Conservation (phyloP, 139 green algal genomes). For the Auxenochlorella pyrenoidosa region DNA sequence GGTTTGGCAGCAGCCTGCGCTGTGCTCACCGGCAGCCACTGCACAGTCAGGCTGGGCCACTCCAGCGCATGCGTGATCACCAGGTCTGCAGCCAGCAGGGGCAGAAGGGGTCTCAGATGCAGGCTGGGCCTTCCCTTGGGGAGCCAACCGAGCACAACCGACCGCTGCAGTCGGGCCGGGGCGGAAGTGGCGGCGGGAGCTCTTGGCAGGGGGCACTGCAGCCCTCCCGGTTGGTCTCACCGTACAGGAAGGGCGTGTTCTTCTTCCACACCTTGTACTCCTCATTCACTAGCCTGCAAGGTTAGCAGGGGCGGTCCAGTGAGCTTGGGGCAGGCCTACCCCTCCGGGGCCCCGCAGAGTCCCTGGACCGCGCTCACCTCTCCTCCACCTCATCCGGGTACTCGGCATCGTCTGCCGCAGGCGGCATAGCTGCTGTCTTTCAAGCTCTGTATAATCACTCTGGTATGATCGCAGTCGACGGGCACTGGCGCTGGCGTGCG, state of each 20-base stretch:
- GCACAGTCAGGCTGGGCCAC: conserved; percentile 98
- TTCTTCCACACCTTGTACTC: conserved; percentile 99
- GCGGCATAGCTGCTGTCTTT: conserved; percentile 2
- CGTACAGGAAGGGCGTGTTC: conserved; percentile 99
- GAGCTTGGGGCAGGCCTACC: neutral
- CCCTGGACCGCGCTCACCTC: conserved; percentile 33
- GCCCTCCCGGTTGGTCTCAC: conserved; percentile 46
- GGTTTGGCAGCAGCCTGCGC: too few species aligned
- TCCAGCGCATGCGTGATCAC: conserved; percentile 99
- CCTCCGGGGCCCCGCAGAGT: too few species aligned
- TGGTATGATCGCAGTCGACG: too few species aligned
- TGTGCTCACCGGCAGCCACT: conserved; percentile 94
- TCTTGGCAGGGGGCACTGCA: neutral
- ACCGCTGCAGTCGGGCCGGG: neutral
- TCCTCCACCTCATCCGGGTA: conserved; percentile 84
- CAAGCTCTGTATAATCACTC: neutral
- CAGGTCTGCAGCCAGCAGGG: conserved; percentile 81
- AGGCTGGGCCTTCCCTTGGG: neutral
- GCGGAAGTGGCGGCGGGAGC: neutral
- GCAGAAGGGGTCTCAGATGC: neutral
- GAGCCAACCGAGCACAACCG: neutral
- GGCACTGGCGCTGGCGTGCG: too few species aligned
- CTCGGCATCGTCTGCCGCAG: conserved; percentile 54
- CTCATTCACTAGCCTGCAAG: conserved; percentile 91
- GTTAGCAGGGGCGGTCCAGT: neutral